Conservation (phyloP, 148 eudicot species). For the Chenopodium berlandieri region DNA sequence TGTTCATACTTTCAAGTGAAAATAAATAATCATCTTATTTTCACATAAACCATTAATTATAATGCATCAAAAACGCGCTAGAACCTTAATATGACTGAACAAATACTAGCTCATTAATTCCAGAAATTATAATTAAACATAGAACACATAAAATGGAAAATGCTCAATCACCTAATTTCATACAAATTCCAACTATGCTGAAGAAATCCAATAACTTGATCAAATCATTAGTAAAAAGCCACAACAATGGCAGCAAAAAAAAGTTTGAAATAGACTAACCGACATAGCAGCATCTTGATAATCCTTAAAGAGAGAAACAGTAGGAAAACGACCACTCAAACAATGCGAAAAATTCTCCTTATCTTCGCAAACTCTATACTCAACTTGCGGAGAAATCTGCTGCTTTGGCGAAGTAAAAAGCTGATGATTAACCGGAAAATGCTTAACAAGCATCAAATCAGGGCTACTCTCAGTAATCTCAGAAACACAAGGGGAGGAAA, state of each 20-base stretch:
- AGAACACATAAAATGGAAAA: background rate
- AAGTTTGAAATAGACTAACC: constrained; percentile 33
- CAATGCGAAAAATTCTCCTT: constrained; percentile 46
- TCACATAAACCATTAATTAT: background rate
- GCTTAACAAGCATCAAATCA: constrained; percentile 42
- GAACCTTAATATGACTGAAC: too few relatives aligned
- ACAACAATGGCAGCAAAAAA: background rate
- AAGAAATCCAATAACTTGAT: background rate
- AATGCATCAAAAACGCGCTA: too few relatives aligned
- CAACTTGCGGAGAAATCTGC: constrained; percentile 30
- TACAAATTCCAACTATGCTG: background rate
- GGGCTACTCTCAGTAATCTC: constrained; percentile 43
- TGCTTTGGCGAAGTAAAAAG: constrained; percentile 30
- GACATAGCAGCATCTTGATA: constrained; percentile 86
- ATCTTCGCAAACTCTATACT: constrained; percentile 29
- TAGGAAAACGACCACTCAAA: constrained; percentile 67
- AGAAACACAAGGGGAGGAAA: constrained; percentile 25
- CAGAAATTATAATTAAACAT: background rate
- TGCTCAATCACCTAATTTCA: background rate
- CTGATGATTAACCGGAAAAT: constrained; percentile 38
- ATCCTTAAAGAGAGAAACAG: constrained; percentile 82
- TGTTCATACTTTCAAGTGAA: background rate
- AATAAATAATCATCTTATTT: background rate
- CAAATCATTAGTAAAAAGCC: background rate
- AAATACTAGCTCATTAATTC: too few relatives aligned